Percentiles rank a stretch among this genome's conserved stretches.
These are phyloP conservation scores for Flueggea neowawraea DNA, from an alignment of 441 rosid genomes.

Conservation along the genomic window DNA sequence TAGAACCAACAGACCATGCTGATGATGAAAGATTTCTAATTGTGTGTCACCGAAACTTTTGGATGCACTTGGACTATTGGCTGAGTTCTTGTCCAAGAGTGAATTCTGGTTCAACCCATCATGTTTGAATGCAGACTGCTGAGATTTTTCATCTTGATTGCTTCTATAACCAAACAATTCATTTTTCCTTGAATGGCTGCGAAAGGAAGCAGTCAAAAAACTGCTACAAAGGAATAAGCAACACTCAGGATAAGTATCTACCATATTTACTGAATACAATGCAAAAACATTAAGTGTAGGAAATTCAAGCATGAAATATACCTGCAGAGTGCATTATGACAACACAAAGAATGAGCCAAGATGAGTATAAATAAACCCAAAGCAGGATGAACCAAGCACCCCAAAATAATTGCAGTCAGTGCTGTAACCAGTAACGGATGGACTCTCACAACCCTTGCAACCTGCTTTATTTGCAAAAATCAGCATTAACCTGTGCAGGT, in stretches of 20 bases:
- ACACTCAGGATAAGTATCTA: constrained; percentile 25
- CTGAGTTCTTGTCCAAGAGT: constrained; percentile 35
- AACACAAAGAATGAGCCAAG: constrained; percentile 59
- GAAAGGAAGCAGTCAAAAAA: constrained; percentile 68
- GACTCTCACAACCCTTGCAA: constrained; percentile 58
- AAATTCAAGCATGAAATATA: constrained; percentile 21
- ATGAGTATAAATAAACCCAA: constrained; percentile 76
- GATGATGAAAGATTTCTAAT: constrained; percentile 77
- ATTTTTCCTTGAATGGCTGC: constrained; percentile 48
- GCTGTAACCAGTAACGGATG: constrained; percentile 54
- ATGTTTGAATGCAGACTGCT: constrained; percentile 28
- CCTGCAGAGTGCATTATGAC: constrained; percentile 88
- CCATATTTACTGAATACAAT: constrained; percentile 1
- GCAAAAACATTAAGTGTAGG: background rate
- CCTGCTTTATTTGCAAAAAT: constrained; percentile 48
- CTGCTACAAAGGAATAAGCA: constrained; percentile 43
- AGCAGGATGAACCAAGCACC: constrained; percentile 84
- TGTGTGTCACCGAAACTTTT: constrained; percentile 76
- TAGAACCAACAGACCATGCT: constrained; percentile 75
- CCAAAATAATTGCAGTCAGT: constrained; percentile 56
- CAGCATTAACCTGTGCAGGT: constrained; percentile 9
- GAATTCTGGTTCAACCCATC: constrained; percentile 32
- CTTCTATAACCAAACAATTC: constrained; percentile 41
- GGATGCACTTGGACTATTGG: constrained; percentile 37
- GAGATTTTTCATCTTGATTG: constrained; percentile 32